Evolutionary conservation across 2,329 filamentous ascomycete species (phyloP).

Genomic region (Aspergillus clavatus): DNA sequence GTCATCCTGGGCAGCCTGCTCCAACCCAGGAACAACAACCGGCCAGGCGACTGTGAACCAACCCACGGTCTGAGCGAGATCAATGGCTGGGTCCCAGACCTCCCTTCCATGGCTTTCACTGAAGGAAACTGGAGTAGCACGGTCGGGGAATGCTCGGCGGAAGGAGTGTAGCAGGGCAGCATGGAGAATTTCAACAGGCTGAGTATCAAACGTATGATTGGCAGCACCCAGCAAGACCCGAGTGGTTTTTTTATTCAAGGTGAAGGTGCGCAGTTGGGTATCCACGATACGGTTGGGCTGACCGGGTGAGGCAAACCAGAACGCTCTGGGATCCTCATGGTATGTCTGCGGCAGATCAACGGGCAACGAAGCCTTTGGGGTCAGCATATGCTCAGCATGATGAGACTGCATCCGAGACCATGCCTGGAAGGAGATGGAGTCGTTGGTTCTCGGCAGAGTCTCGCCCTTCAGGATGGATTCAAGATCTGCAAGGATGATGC

Average conservation of each 20-base stretch:
- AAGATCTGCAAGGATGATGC: constrained; percentile 2
- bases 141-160: constrained; percentile 8
- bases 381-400: neutral
- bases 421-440: neutral
- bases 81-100: constrained; percentile 11
- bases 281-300: neutral
- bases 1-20: neutral
- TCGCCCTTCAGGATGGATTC: neutral
- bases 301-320: neutral
- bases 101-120: constrained; percentile 19
- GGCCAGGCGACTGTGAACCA: constrained; percentile 20
- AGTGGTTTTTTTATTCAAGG: neutral
- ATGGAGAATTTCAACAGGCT: constrained; percentile 15
- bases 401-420: neutral
- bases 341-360: neutral
- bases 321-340: neutral
- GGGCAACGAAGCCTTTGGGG: neutral
- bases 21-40: constrained; percentile 2
- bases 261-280: neutral
- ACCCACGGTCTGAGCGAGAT: constrained; percentile 16
- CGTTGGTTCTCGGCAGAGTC: neutral
- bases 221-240: neutral
- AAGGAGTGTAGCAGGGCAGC: constrained; percentile 13
- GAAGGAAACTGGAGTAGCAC: constrained; percentile 12
- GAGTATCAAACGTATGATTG: constrained; percentile 1